Base-by-base conservation (phyloP, 345 rosid species). In the Nephelium lappaceum region DNA sequence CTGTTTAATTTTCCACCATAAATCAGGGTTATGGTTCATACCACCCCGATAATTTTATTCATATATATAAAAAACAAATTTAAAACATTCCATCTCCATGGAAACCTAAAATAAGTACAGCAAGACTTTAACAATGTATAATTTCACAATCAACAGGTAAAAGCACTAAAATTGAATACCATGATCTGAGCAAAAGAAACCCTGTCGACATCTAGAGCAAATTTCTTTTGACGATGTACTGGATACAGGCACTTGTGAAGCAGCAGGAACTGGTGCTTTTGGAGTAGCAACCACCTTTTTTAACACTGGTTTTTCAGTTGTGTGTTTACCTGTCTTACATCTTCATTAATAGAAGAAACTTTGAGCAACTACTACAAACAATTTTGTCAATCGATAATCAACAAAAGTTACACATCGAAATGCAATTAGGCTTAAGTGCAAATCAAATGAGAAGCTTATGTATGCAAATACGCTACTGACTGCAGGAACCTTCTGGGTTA, bases 181-280 rank as follows among this genome's bases (percentile, higher is more conserved):
- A 42, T 96, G 99, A 80, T 92, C 97, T 5, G 99, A 96, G 83
- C 98, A 96, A 85, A 91, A 96, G 90, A 96, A 96, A 61, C 99
- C 97, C 86, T 94, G 99, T 75, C 81, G 87, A 85, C 99, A 96
- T 81, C 99, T 86, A 2, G 90, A 78, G 83, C 98, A 96, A 68
- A 89, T 82, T 72, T 86, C 98, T 86, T 86, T 96, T 8, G 89
- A 38, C 57, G 89, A 58, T 51, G 89, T 31, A 75, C 71, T 81
- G 61, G 87, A 79, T 31, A 70, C 27, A 53, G 88, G 73, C 78
- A 85, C 81, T 64, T 85, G 61, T 69, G 74, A 66, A 79, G 87
- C 77, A 78, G 79, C 74, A 73, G 89, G 38, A 62, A 78, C 57
- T 61, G 84, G 80, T 53, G 75, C 77, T 78, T 77, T 89, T 70